Evolutionary conservation across 257 asterid genomes (phyloP), one percentile per base, ranked within the genome.

Genomic region (Fraxinus pennsylvanica): DNA sequence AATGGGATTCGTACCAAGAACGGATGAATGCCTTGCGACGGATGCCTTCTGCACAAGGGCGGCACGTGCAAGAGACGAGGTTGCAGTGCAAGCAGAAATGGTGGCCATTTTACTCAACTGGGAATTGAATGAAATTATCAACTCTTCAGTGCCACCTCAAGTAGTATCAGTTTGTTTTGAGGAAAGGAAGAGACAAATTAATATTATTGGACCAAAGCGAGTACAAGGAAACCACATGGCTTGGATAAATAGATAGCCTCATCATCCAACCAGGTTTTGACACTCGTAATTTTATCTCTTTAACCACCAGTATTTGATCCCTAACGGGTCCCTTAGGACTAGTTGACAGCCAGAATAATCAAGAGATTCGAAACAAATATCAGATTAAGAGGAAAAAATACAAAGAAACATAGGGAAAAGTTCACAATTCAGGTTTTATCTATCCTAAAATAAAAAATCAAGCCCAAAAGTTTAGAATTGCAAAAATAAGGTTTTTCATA

Each of bases 81-180:
- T 77, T 9, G 96, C 50, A 67, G 90, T 75, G 89, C 86, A 83
- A 68, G 94, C 90, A 4, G 91, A 83, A 88, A 88, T 74, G 79
- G 94, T 84, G 75, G 96, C 94, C 98, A 91, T 93, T 52, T 76
- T 41, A 17, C 27, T 74, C 54, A 50, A 32, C 52, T 67, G 47
- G 36, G 75, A 54, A 9, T 59, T 33, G 65, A 30, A 70, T 27
- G 74, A 75, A 61, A 43, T 39, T 9, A 43, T 12, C 52, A 43
- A 14, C 74, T 67, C 45, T 75, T 75, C 79, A 19, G 74, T 73
- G 22, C 41, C 66, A 29, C 74, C 9, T 43, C 4, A 57, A 41
- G 68, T 30, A 21, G 70, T 73, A 45, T 71, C 61, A 68, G 79
- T 39, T 78, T 74, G 78, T 52, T 9, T 50, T 38, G 9, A 66